Evolutionary conservation across 371 early-diverging fungal species (phyloP).

Genomic region (Neoconidiobolus thromboides): DNA sequence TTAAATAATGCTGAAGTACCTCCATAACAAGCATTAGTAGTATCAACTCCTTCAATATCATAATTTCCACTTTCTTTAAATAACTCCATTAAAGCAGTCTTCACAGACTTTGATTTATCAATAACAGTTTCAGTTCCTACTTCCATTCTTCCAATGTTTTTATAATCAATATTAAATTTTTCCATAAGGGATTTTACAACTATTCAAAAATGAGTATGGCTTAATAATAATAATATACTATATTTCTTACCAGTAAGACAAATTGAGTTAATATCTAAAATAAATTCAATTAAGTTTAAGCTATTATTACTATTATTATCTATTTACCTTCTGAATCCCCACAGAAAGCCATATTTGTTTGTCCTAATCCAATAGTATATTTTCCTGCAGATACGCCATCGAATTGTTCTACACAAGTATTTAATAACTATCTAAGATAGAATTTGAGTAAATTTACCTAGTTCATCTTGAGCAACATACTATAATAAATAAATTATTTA

Average conservation of each 20-base stretch:
- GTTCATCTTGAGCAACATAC: constrained; percentile 75
- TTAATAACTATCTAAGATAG: not conserved
- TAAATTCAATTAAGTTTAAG: not conserved
- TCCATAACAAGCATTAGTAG: constrained; percentile 97
- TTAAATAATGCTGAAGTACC: constrained; percentile 94
- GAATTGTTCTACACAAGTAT: constrained; percentile 34
- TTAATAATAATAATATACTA: not conserved
- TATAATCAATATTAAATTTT: constrained; percentile 69
- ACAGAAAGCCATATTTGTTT: constrained; percentile 84
- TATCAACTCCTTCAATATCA: constrained; percentile 90
- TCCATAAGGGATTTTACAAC: constrained; percentile 80
- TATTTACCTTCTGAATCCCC: constrained; percentile 79
- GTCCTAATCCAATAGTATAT: constrained; percentile 95
- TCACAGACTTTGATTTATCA: constrained; percentile 95
- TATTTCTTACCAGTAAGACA: constrained; percentile 5
- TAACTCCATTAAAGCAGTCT: constrained; percentile 87
- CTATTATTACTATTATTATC: not conserved
- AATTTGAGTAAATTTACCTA: constrained; percentile 11
- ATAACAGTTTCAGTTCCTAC: constrained; percentile 98
- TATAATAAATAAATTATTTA: constrained; percentile 12
- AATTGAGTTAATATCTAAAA: constrained; percentile 11
- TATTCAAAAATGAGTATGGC: constrained; percentile 11
- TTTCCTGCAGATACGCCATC: constrained; percentile 89
- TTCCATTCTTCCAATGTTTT: constrained; percentile 84
- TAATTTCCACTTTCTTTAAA: constrained; percentile 79